Base-by-base conservation (phyloP, 1,139 yeast species). In the Geotrichum restrictum region DNA sequence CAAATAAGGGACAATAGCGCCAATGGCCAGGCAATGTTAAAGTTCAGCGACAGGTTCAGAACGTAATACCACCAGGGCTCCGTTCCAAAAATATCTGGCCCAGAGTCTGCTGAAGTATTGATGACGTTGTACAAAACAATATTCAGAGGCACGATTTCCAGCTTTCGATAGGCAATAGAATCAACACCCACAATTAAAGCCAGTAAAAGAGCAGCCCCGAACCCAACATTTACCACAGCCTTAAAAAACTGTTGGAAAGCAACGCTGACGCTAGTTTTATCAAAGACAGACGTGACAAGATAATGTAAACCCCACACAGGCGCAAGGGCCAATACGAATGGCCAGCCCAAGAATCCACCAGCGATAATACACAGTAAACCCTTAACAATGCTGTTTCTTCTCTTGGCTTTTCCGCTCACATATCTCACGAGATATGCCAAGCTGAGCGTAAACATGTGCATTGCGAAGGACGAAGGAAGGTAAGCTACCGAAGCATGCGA, bases 341-440 rank as follows among this genome's bases (percentile, higher is more conserved):
- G 97, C 98, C 98, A 91, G 1, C 98, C 97, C 34, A 85, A 59
- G 1, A 91, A 64, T 0, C 94, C 94, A 5, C 93, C 95, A 18
- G 85, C 57, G 37, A 79, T 71, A 47, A 79, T 74, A 72, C 77
- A 77, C 1, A 78, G 63, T 41, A 85, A 72, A 1, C 82, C 80
- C 31, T 43, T 27, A 66, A 59, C 41, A 72, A 68, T 53, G 45
- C 51, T 32, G 27, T 24, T 18, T 14, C 37, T 32, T 14, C 16
- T 37, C 14, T 48, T 27, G 7, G 54, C 53, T n/a, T 62, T 54
- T 24, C 60, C 60, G 59, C 60, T 1, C 65, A 63, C 42, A 64
- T 51, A 56, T 62, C 64, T n/a, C 60, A 60, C 44, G 63, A 79
- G 68, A 44, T 68, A 64, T 2, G 80, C 70, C 16, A 79, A 69